Evolutionary conservation across 306 rosid species (phyloP), one percentile per base, ranked within the genome.

Genomic region (Castanea crenata): DNA sequence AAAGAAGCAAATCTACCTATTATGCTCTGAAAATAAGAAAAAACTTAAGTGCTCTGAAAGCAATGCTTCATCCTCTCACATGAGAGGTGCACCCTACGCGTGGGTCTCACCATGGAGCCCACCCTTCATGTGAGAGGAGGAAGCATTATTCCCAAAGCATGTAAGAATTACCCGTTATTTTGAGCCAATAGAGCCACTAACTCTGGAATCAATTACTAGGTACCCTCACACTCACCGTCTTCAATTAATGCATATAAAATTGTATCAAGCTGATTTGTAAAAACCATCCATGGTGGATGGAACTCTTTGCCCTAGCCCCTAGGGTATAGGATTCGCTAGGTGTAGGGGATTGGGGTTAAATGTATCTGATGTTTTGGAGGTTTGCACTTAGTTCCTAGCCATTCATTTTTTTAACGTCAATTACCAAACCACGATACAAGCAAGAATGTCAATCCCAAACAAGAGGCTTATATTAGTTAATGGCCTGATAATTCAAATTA

Each of bases 251-350:
- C 7, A 38, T 6, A 6, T 6, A 38, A 57, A 29, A 49, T 1
- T 49, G 32, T 4, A 38, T 23, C 49, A 41, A 13, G 27, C 6
- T 1, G 35, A 18, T 51, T 32, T 70, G 31, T 20, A 27, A n/a
- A 14, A 38, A 5, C 16, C 32, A 55, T 38, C 64, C 3, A 25
- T 35, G 84, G 82, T 80, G 73, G 52, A 76, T 76, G 68, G 52
- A 72, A 73, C 69, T 80, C 87, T 76, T 62, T 80, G 18, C 70
- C 84, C 67, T 14, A 31, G 81, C 12, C 70, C 84, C 67, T 14
- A 31, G 79, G 76, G 78, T 23, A 71, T 52, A 21, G 87, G 87
- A 59, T 46, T 31, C 16, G 51, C 25, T 16, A 14, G 6, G n/a
- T 6, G 46, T 64, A 20, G 70, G 11, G 16, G 70, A 31, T 16